Base-by-base conservation (phyloP, 352 stramenopile genomes). In the Peronosclerospora sorghi region DNA sequence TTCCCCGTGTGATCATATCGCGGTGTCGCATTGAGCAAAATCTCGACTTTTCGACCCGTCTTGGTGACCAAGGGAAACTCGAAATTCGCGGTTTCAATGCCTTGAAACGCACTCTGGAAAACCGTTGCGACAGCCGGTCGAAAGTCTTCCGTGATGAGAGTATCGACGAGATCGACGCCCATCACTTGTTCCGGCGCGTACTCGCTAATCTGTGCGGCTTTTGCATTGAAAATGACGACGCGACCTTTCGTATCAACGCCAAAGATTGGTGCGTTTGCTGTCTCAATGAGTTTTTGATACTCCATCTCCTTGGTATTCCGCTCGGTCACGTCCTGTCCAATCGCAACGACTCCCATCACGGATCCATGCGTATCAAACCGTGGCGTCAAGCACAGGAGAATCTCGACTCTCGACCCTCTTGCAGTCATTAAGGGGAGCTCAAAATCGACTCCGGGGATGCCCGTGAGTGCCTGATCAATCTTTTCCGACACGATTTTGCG, bases 191-290 rank as follows among this genome's bases (percentile, higher is more conserved):
- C 65, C 8, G 81, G 78, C 29, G 59, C 66, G 51, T 90, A 97
- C 41, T 94, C 87, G 27, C 79, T 96, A 35, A 89, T 76, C 44
- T 85, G 79, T 18, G 73, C 66, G 0, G 82, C 86, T 56, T 94
- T 95, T 30, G 95, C 81, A 57, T 97, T 97, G 61, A 94, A 96
- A 10, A 89, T 76, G 9, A 81, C 74, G 13, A 89, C 63, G 12
- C 52, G 49, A 4, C 66, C 62, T 4, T 80, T 47, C 8, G 60
- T 67, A 30, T 86, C 69, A 12, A 88, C 71, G 4, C 69, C 75
- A 36, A 91, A 86, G 42, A 85, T 86, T 20, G 76, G 78, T 4
- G 78, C 78, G 29, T 91, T 88, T 1, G 75, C 78, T 3, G 69
- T 69, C 38, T 91, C 72, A 42, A 91, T 68, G 1, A 91, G 59